Evolutionary conservation across 495 filamentous ascomycete species (phyloP).

Genomic region (Platismatia glauca): DNA sequence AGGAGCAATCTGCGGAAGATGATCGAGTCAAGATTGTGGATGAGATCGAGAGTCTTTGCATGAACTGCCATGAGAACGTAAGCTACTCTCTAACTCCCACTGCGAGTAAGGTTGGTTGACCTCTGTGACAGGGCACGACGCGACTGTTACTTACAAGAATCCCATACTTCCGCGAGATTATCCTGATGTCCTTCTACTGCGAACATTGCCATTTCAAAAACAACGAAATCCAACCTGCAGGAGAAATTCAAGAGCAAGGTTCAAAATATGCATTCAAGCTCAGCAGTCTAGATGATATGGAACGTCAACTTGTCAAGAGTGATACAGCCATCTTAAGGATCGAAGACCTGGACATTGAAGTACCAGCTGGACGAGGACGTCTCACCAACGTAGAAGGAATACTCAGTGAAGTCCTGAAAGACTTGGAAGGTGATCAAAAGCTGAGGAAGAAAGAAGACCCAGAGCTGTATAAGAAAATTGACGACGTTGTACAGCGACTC

Average conservation of each 20-base stretch:
- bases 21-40: conserved; percentile 30
- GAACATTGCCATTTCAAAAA: conserved; percentile 79
- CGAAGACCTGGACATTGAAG: conserved; percentile 80
- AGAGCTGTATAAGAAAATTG: conserved; percentile 67
- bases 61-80: conserved; percentile 85
- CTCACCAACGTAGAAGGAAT: conserved; percentile 89
- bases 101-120: conserved; percentile 16
- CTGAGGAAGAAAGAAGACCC: conserved; percentile 62
- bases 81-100: conserved; percentile 20
- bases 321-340: conserved; percentile 75
- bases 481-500: conserved; percentile 57
- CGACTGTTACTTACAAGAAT: conserved; percentile 81
- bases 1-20: conserved; percentile 30
- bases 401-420: conserved; percentile 61
- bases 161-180: conserved; percentile 92
- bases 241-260: conserved; percentile 82
- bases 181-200: conserved; percentile 94
- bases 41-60: conserved; percentile 59
- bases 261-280: conserved; percentile 68
- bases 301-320: conserved; percentile 82
- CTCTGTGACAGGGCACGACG: conserved; percentile 58
- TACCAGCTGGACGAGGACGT: conserved; percentile 79
- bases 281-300: conserved; percentile 58
- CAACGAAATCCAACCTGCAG: conserved; percentile 85
- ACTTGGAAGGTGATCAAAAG: conserved; percentile 66